Conservation (phyloP, 2,329 filamentous ascomycete species). For the Didymella keratinophila region DNA sequence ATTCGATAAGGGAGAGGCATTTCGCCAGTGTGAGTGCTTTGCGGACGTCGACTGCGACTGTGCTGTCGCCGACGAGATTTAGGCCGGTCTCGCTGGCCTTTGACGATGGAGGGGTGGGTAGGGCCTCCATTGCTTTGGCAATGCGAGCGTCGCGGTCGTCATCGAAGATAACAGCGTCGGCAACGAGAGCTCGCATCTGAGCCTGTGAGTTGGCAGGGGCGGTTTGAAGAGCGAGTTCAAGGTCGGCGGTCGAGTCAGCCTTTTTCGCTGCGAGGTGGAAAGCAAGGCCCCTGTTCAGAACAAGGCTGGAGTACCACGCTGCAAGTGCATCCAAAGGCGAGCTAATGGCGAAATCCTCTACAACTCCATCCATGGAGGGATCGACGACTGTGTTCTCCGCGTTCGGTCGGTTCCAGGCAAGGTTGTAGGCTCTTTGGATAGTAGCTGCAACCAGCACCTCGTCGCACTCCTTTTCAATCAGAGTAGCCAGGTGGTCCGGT, state of each 20-base stretch:
- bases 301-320: conserved; percentile 85
- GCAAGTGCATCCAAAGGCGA: conserved; percentile 90
- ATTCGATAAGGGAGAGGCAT: conserved; percentile 61
- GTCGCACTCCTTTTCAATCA: conserved; percentile 82
- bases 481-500: conserved; percentile 75
- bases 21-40: conserved; percentile 67
- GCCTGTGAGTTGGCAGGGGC: conserved; percentile 82
- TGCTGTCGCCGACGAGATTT: conserved; percentile 62
- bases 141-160: conserved; percentile 61
- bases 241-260: conserved; percentile 59
- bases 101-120: conserved; percentile 53
- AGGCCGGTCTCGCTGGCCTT: conserved; percentile 48
- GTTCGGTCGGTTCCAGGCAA: conserved; percentile 85
- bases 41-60: conserved; percentile 64
- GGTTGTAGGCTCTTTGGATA: conserved; percentile 84
- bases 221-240: conserved; percentile 73
- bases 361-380: conserved; percentile 80
- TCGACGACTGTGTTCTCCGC: conserved; percentile 71
- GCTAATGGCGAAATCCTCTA: conserved; percentile 83
- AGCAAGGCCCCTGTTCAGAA: conserved; percentile 73
- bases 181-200: conserved; percentile 64
- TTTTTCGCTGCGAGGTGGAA: conserved; percentile 65
- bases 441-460: conserved; percentile 80
- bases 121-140: conserved; percentile 60
- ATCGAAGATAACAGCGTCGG: conserved; percentile 66